Conservation (phyloP, 2,329 filamentous ascomycete species). For the Cercospora sp. region DNA sequence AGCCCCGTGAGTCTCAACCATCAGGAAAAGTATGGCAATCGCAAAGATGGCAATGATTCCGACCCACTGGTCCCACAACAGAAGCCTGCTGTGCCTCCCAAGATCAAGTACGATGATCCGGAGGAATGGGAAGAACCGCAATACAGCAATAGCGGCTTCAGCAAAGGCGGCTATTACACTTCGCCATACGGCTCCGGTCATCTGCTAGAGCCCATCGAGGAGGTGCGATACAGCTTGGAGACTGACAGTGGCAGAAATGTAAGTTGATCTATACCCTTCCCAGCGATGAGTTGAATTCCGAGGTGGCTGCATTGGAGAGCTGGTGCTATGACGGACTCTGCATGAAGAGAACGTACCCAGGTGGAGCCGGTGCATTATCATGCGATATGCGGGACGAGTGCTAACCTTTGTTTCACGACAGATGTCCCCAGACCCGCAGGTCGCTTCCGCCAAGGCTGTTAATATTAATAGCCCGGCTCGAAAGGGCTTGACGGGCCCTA, state of each 20-base stretch:
- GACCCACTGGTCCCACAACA: constrained; percentile 57
- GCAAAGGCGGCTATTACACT: constrained; percentile 38
- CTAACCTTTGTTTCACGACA: constrained; percentile 13
- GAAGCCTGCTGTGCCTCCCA: constrained; percentile 28
- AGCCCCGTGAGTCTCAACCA: constrained; percentile 35
- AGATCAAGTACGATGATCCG: constrained; percentile 30
- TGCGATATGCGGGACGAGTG: not conserved
- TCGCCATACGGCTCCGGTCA: constrained; percentile 42
- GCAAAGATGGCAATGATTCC: constrained; percentile 57
- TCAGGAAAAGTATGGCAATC: constrained; percentile 37
- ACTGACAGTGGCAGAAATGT: constrained; percentile 43
- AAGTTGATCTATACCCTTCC: constrained; percentile 17
- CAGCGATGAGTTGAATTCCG: not conserved
- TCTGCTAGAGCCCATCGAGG: constrained; percentile 52
- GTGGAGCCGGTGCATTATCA: not conserved
- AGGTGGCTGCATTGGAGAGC: not conserved
- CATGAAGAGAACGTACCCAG: not conserved
- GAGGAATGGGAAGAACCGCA: constrained; percentile 36
- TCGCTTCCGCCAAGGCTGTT: constrained; percentile 31
- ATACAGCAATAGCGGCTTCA: constrained; percentile 40
- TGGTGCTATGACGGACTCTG: not conserved
- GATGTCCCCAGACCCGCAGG: constrained; percentile 35
- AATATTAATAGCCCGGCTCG: constrained; percentile 40
- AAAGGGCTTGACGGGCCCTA: constrained; percentile 47
- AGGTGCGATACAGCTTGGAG: constrained; percentile 53